phyloP scores from a whole-genome alignment of 352 stramenopile species.

The Phytophthora litchii region DNA sequence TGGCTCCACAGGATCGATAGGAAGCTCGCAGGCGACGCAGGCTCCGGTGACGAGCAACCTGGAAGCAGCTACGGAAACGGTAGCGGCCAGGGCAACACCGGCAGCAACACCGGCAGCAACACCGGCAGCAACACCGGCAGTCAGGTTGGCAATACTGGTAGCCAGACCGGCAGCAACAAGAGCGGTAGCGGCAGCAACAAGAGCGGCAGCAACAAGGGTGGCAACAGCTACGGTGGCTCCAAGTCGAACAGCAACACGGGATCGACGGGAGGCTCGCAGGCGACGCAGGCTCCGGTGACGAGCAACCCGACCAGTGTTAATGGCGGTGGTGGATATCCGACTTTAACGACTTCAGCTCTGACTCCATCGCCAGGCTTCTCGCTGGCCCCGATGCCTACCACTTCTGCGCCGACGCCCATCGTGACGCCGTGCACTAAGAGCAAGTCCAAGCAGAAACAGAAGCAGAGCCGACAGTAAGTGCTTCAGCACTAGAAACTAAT shows the following conservation, averaged over 20 bases:
- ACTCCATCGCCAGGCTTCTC: no score
- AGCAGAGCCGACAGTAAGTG: slow-evolving; percentile 21
- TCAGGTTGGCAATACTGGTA: not conserved
- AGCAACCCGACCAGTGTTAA: not conserved
- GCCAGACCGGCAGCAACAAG: not conserved
- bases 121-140: not conserved
- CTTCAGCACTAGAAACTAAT: no score
- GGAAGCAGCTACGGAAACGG: no score
- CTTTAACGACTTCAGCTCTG: not conserved
- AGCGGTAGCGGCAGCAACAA: not conserved
- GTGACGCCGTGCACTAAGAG: slow-evolving; percentile 8
- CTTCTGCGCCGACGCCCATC: not conserved
- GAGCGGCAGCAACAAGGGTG: not conserved
- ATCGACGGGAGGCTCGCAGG: slow-evolving; percentile 4
- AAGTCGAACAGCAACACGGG: not conserved
- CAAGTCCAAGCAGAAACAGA: slow-evolving; percentile 16
- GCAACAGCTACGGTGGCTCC: no score
- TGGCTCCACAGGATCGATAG: no score
- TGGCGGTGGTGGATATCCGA: not conserved
- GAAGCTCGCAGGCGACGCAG: no score
- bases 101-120: not conserved
- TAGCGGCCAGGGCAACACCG: not conserved
- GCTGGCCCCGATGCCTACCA: not conserved
- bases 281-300: not conserved
- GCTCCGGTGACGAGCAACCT: no score